phyloP scores from a whole-genome alignment of 2,329 filamentous ascomycete genomes.

The Aspergillus fischeri region DNA sequence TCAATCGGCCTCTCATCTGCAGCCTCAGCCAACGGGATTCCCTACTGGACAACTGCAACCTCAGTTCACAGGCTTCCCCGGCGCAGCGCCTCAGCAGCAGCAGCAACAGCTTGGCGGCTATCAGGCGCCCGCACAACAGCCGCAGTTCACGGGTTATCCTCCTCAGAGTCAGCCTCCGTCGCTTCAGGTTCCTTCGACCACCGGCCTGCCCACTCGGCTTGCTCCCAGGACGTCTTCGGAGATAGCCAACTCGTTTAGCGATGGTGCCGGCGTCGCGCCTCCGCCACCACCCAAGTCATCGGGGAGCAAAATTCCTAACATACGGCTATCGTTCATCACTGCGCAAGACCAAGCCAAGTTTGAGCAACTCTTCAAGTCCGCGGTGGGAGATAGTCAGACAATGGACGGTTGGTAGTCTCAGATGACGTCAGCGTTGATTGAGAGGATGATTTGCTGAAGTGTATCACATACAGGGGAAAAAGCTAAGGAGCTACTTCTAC shows the following conservation, averaged over 20 bases:
- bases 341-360: constrained; percentile 94
- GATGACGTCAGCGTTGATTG: not conserved
- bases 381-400: constrained; percentile 76
- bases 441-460: constrained; percentile 11
- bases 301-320: constrained; percentile 80
- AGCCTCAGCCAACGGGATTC: constrained; percentile 67
- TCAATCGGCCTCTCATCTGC: constrained; percentile 51
- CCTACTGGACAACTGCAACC: constrained; percentile 45
- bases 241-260: constrained; percentile 61
- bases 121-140: constrained; percentile 51
- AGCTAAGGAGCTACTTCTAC: constrained; percentile 80
- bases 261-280: constrained; percentile 47
- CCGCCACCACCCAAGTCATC: constrained; percentile 57
- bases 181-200: constrained; percentile 42
- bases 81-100: constrained; percentile 40
- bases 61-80: constrained; percentile 48
- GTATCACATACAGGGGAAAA: constrained; percentile 58
- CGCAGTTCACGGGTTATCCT: constrained; percentile 58
- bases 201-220: constrained; percentile 49
- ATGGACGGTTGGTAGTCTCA: constrained; percentile 60
- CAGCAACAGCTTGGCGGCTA: constrained; percentile 45
- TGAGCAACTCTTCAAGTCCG: constrained; percentile 94
- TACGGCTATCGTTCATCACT: constrained; percentile 92
- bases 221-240: constrained; percentile 58
- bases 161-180: constrained; percentile 34